Base-by-base conservation (phyloP, 2,329 filamentous ascomycete genomes). In the Colletotrichum gigasporum region DNA sequence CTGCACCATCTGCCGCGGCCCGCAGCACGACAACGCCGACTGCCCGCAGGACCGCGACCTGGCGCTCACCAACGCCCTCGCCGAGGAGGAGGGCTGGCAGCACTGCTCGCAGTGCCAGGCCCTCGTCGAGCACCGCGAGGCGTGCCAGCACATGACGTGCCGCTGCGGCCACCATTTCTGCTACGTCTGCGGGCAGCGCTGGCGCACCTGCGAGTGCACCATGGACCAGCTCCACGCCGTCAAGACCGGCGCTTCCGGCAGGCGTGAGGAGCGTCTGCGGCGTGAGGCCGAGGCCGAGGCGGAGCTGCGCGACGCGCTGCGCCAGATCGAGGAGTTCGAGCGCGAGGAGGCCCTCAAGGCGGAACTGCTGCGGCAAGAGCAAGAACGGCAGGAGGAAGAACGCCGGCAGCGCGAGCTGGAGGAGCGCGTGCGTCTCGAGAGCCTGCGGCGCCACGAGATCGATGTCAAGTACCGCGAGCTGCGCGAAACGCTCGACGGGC, bases 71-170 rank as follows among this genome's bases (percentile, higher is more conserved):
- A 83, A 91, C 22, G 80, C 82, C 39, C 80, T 94, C 26, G 92
- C 91, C 1, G 85, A 87, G 67, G 83, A 88, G 16, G 82, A 90
- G 68, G 92, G 92, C 2, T 96, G 92, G 92, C 88, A 89, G 71
- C 83, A 87, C 22, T 96, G 92, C 76, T 85, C 84, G 69, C 83
- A 82, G 52, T 96, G 93, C 75, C 81, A 83, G 50, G 85, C 89
- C 6, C 82, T 93, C 71, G 91, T 96, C 26, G 93, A 96, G 78
- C 86, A 95, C 64, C 87, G 86, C 65, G 87, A 90, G 69, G 92
- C 91, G 4, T 96, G 93, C 76, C 91, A 94, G 75, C 93, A 96
- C 74, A 96, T 96, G 89, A 95, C 89, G 4, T 96, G 93, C 70
- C 87, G 90, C 35, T 97, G 93, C 74, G 90, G 87, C 35, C 90